Evolutionary conservation across 441 rosid genomes (phyloP).

Genomic region (Jatropha podagrica): DNA sequence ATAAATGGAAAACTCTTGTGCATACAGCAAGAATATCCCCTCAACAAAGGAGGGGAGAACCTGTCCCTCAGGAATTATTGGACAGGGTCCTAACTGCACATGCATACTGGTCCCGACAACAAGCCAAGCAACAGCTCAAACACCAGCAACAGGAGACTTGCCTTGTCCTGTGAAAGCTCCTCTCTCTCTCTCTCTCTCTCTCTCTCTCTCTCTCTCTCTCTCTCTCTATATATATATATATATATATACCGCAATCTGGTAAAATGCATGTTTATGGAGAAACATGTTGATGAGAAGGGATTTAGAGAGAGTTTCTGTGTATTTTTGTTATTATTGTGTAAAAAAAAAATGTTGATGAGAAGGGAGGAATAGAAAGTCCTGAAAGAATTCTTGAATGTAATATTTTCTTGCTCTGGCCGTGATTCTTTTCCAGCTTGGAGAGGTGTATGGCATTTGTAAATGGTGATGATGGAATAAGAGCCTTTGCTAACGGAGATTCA

Average conservation of each 20-base stretch:
- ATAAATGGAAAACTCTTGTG: slow-evolving; percentile 98
- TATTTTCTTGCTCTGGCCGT: slow-evolving; percentile 18
- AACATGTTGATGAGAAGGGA: no score
- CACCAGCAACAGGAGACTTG: slow-evolving; percentile 40
- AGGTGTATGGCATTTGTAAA: slow-evolving; percentile 39
- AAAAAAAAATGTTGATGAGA: slow-evolving; percentile 20
- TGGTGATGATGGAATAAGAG: slow-evolving; percentile 34
- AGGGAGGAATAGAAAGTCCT: slow-evolving; percentile 13
- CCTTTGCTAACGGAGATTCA: slow-evolving; percentile 28
- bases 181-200: no score
- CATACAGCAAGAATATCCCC: slow-evolving; percentile 97
- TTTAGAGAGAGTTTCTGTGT: slow-evolving; percentile 23
- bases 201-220: no score
- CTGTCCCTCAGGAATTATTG: slow-evolving; percentile 92
- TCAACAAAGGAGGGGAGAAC: slow-evolving; percentile 98
- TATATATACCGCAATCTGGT: not conserved
- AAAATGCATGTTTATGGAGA: not conserved
- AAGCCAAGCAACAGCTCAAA: slow-evolving; percentile 58
- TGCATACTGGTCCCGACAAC: slow-evolving; percentile 88
- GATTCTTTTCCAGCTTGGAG: slow-evolving; percentile 32
- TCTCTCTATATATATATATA: no score
- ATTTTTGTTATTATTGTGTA: slow-evolving; percentile 33
- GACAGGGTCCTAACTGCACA: slow-evolving; percentile 88
- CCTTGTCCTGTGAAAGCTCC: slow-evolving; percentile 33
- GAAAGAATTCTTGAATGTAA: slow-evolving; percentile 28